These are phyloP conservation scores for Thozetella sp. DNA, from an alignment of 495 filamentous ascomycete genomes.

Conservation along the genomic window DNA sequence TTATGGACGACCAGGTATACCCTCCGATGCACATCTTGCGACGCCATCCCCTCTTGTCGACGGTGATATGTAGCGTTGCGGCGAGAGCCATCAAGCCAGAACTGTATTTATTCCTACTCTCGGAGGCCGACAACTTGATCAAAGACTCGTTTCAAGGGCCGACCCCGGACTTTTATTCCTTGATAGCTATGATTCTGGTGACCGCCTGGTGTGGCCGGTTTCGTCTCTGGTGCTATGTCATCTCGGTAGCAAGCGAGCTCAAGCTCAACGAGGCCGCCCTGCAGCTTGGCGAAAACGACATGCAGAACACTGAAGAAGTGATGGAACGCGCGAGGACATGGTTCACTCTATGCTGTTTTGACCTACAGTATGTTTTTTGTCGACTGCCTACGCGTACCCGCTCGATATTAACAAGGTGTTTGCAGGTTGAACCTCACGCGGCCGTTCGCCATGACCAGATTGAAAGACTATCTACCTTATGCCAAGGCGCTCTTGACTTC, in stretches of 20 bases:
- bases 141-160: not conserved
- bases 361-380: not conserved
- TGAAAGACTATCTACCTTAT: not conserved
- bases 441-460: not conserved
- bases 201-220: not conserved
- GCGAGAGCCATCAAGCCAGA: not conserved
- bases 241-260: not conserved
- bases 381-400: not conserved
- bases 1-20: not conserved
- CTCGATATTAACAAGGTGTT: not conserved
- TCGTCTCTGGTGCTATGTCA: not conserved
- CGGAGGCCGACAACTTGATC: not conserved
- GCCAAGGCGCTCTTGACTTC: not conserved
- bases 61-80: not conserved
- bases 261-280: not conserved
- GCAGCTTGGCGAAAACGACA: not conserved
- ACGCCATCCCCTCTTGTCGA: not conserved
- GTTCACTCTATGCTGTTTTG: not conserved
- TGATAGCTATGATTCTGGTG: not conserved
- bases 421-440: not conserved
- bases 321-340: not conserved
- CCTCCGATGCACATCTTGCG: not conserved
- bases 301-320: not conserved
- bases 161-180: not conserved
- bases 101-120: not conserved